Base-by-base conservation (phyloP, 169 alveolate genomes). In the Ichthyophthirius multifiliis region DNA sequence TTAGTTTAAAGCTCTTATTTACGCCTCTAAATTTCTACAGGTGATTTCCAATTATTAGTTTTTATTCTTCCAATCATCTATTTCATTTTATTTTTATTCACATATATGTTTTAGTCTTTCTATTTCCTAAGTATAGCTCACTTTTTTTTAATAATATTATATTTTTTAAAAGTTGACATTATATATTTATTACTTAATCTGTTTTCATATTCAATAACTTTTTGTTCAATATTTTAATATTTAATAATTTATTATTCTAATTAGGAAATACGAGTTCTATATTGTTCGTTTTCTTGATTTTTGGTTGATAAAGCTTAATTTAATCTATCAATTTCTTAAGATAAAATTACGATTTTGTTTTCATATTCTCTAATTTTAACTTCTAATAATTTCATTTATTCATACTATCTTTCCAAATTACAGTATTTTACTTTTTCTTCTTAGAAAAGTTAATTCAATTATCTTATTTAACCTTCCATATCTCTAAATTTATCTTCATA, bases 331-430 rank as follows among this genome's bases (percentile, higher is more conserved):
- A 55, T 55, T 55, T 55, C 71, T 55, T 55, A 27, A 27, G 71
- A 27, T 12, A 55, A 39, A 13, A 55, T 27, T 16, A 55, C 71
- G 13, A 55, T 39, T 39, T 55, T 55, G 16, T 55, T 55, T 55
- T 55, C 71, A 27, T 55, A 55, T 55, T 55, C 71, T 55, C 71
- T 55, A 27, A 55, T 55, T 39, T 55, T 55, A 3, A 55, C 71
- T 55, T 55, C 71, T 39, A 55, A 20, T 13, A 55, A 39, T 39
- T 55, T 55, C 13, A 39, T 39, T 55, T 55, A 23, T 55, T 55
- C 71, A 23, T 55, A 55, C 43, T 27, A 39, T 55, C 71, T 55
- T 55, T 55, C 71, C 39, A 55, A 55, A 27, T 55, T 55, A 39
- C 71, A 27, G 15, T 55, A 55, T 39, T 55, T 55, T 3, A 39